Base-by-base conservation (phyloP, 116 monocot genomes). In the Cymodocea nodosa region DNA sequence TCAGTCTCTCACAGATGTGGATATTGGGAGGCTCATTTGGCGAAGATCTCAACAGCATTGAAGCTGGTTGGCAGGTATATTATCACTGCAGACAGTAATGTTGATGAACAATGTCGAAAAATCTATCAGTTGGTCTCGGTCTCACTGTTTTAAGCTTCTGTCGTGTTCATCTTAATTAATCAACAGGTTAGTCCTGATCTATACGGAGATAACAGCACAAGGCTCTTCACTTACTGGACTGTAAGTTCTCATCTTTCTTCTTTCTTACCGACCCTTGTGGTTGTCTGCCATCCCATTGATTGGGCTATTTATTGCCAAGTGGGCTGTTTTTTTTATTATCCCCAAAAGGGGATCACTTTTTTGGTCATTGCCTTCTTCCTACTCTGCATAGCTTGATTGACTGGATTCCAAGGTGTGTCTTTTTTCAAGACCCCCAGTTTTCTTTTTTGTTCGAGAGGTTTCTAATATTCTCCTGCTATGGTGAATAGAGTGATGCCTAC, bases 151-250 rank as follows among this genome's bases (percentile, higher is more conserved):
- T 14, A 30, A 30, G 30, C 30, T 30, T 30, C 30, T 30, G 30
- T 30, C 30, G 3, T 57, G 23, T 22, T 24, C 6, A 11, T 15
- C 14, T 14, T 15, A 14, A 23, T 14, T 15, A 14, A 23, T 49
- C 8, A 18, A 63, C 63, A 71, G 72, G 72, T 72, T 22, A 72
- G 72, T 17, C 72, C 72, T 44, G 72, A 72, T 64, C 44, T 72
- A n/a, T 72, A 72, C 48, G 72, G 72, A 40, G 72, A 81, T 66
- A 76, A 70, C 40, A 54, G 63, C 59, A 81, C 81, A 35, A 73
- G 81, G 55, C 65, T 81, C 1, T 72, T 72, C 64, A 72, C 72
- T 56, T 72, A 72, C 48, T 72, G 72, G 72, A 72, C 72, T 64
- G 72, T 72, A 72, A 72, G 72, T 60, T 67, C 51, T 44, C 44